Evolutionary conservation across 495 filamentous ascomycete genomes (phyloP), one percentile per base, ranked within the genome.

Genomic region (Talaromyces ruber): DNA sequence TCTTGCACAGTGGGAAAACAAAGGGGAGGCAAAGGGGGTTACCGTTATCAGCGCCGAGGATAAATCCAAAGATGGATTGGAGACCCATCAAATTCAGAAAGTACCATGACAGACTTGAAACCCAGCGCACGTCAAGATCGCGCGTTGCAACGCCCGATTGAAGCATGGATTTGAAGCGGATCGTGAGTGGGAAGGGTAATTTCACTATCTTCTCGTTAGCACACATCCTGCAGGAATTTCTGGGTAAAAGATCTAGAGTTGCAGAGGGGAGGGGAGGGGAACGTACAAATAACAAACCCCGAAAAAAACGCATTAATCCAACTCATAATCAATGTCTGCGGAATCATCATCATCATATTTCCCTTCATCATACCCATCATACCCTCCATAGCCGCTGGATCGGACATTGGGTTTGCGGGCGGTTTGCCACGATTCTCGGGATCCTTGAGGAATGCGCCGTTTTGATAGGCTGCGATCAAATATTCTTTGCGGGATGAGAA

Each of bases 331-430:
- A 98, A 74, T 4, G 93, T 98, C 73, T 98, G 96, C 53, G 94
- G 95, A 45, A 98, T 91, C 82, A 98, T 98, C 94, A 97, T 98
- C 65, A 93, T 92, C 91, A 98, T 96, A 69, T 98, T 96, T 58
- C 92, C 92, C 85, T 97, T 98, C 86, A 98, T 90, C 92, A 96
- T 96, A 61, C 93, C 93, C 94, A 98, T 98, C 93, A 98, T 97
- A 61, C 90, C 92, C 70, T 98, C 95, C 95, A 98, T 98, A 55
- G 90, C 92, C 56, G 87, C 89, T n/a, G 94, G 94, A 74, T 98
- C 94, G 34, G 87, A 89, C 90, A 98, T 93, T 21, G 95, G 94
- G 74, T 98, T 98, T 57, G 90, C 86, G 12, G 91, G 88, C 25
- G 92, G 88, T 74, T 97, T 89, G 56, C 92, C 93, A 63, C 86